A percentile compares a stretch with the other conserved stretches of the same genome.
Conservation (phyloP, 2,329 filamentous ascomycete species). For the Diaporthe citrichinensis region DNA sequence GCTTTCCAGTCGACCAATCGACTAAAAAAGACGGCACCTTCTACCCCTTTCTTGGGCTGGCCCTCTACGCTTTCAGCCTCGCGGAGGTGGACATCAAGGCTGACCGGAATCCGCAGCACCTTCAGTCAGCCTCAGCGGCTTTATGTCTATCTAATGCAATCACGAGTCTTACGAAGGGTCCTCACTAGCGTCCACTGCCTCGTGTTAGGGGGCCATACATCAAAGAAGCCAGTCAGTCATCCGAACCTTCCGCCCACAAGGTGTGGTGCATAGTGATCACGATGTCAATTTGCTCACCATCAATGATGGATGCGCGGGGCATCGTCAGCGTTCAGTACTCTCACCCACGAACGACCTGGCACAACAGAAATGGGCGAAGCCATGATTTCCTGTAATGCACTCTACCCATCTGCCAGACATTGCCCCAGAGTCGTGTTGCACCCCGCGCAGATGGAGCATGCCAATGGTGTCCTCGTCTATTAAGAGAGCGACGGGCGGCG, state of each 20-base stretch:
- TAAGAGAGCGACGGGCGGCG: background rate
- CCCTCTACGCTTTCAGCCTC: background rate
- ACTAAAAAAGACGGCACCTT: background rate
- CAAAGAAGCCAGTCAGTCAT: slow-evolving; percentile 1
- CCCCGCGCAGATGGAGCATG: slow-evolving; percentile 2
- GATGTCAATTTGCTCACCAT: slow-evolving; percentile 2
- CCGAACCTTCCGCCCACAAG: background rate
- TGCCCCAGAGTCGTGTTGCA: slow-evolving; percentile 1
- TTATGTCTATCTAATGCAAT: background rate
- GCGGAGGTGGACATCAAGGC: background rate
- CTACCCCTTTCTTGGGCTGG: background rate
- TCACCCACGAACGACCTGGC: background rate
- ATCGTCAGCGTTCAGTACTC: background rate
- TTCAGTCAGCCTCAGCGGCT: slow-evolving; percentile 29
- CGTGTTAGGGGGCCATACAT: background rate
- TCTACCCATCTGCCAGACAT: background rate
- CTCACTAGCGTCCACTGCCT: background rate
- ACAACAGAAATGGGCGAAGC: background rate
- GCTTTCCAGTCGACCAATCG: slow-evolving; percentile 4
- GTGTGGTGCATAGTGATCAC: slow-evolving; percentile 2
- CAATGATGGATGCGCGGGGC: background rate
- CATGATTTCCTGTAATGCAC: background rate
- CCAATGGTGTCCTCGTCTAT: background rate
- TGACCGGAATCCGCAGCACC: background rate
- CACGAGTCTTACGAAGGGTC: background rate